Base-by-base conservation (phyloP, 2,329 filamentous ascomycete genomes). In the Sordariomycetes sp. region DNA sequence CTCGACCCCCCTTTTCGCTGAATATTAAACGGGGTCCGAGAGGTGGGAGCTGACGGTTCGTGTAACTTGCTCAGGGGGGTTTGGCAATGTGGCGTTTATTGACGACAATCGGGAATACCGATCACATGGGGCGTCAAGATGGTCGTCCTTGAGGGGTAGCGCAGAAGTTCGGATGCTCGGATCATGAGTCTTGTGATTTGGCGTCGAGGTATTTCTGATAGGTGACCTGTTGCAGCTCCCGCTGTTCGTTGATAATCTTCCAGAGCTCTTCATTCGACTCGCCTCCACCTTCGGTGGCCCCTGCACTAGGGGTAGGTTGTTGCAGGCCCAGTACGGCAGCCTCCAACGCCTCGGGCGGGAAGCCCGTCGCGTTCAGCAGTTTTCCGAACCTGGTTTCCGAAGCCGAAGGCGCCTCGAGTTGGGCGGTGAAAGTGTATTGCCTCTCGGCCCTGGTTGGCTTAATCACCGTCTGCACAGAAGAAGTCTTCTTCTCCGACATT, bases 371-470 rank as follows among this genome's bases (percentile, higher is more conserved):
- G 43, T 70, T 67, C 24, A 82, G 67, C 67, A 80, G 72, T 50
- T 70, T 70, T 55, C 69, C 68, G 57, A 83, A 77, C 60, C 72
- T 69, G 16, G 73, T 74, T n/a, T 72, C 65, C 3, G 66, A 65
- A 8, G 70, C 64, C 22, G 75, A 60, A 48, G 76, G 71, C 1
- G 71, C 66, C 16, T 76, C 75, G n/a, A 91, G 74, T 68, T 89
- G 86, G 14, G 83, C 75, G 18, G 79, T 85, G 61, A 90, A 77
- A 3, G 79, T 79, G 67, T 92, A 90, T 61, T 79, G 80, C 46
- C 81, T 76, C 61, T 81, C 79, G 55, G 79, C 83, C 60, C 87
- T 79, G 61, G 84, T 85, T n/a, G 93, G 93, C 74, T 96, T 97
- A 60, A 93, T 79, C 25, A 97, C 79, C 1, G 79, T 80, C 24